Base-by-base conservation (phyloP, 1,284 basidiomycete species). In the Ceratobasidium sp. region DNA sequence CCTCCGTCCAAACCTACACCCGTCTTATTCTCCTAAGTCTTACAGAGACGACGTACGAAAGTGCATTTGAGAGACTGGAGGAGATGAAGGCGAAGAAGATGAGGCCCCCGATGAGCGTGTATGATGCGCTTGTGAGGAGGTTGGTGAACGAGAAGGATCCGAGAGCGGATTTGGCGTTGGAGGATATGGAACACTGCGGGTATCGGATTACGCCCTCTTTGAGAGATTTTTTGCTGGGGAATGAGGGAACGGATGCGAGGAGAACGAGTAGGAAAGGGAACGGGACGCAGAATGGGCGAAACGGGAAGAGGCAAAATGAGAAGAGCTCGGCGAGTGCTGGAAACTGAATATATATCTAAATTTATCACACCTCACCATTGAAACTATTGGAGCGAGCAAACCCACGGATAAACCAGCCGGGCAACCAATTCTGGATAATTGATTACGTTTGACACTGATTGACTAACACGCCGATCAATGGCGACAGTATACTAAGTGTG, bases 61-160 rank as follows among this genome's bases (percentile, higher is more conserved):
- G 95, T 81, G 94, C 94, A 0, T 96, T 96, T 85, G 92, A 91
- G 84, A 95, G 94, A 83, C 88, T 96, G 44, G 94, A 96, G 83
- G 92, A 94, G 86, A 94, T 95, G 92, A 96, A 96, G 84, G 84
- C 86, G 0, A 88, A 87, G 65, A 87, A 87, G 15, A 86, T 90
- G 82, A 83, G 86, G 50, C 94, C 94, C 1, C 84, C 89, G 0
- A 81, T 83, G 52, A 81, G 81, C 1, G 84, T 91, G n/a, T 96
- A 96, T 84, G 86, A 89, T 50, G 84, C 86, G 0, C 85, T 96
- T 77, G 85, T 92, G 59, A 85, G 86, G 66, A 91, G 88, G 82
- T 95, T 93, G 81, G 83, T 90, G 9, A 78, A 81, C 5, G 83
- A 84, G 26, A 86, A 86, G 76, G 95, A 96, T 83, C 81, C 86